These are phyloP conservation scores for Sideroxylon spinosum DNA, from an alignment of 179 eudicot species.

Conservation along the genomic window DNA sequence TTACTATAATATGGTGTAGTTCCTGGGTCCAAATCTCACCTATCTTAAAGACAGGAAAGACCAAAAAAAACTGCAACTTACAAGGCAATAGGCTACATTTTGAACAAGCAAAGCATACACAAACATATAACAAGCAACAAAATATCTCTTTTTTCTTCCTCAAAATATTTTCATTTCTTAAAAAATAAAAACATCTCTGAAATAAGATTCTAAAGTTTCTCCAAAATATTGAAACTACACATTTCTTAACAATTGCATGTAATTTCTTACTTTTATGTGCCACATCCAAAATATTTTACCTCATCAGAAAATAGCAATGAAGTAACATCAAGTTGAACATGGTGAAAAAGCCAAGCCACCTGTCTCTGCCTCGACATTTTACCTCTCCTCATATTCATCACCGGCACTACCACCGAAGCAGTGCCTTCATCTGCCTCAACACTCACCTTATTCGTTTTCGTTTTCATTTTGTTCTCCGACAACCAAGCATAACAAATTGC, in stretches of 20 bases:
- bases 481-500: constrained; percentile 52
- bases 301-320: constrained; percentile 46
- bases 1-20: neutral
- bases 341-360: constrained; percentile 49
- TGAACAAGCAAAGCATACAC: too few species aligned
- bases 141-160: too few species aligned
- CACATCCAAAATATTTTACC: constrained; percentile 20
- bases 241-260: too few species aligned
- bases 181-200: too few species aligned
- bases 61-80: too few species aligned
- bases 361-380: constrained; percentile 51
- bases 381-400: constrained; percentile 41
- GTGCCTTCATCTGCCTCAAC: constrained; percentile 11
- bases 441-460: constrained; percentile 15
- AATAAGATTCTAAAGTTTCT: too few species aligned
- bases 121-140: too few species aligned
- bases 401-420: constrained; percentile 33
- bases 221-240: too few species aligned
- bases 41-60: too few species aligned
- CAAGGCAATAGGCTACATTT: too few species aligned
- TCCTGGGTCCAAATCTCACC: neutral
- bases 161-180: too few species aligned
- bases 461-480: constrained; percentile 30
- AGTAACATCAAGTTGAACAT: constrained; percentile 38
- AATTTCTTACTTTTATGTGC: neutral